Conservation (phyloP, 2,329 filamentous ascomycete genomes). For the Diaporthe citriasiana region DNA sequence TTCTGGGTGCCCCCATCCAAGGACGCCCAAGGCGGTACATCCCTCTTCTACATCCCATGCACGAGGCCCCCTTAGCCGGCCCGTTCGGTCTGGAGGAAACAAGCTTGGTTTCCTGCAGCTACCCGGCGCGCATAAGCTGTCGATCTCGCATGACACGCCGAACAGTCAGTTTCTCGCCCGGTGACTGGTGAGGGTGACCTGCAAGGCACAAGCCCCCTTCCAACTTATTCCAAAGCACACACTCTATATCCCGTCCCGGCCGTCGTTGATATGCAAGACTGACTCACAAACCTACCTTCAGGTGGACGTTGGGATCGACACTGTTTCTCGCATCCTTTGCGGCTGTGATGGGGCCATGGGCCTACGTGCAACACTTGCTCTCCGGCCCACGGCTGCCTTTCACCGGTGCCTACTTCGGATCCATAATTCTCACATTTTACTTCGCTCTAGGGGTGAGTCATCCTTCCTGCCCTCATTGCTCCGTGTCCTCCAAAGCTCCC, state of each 20-base stretch:
- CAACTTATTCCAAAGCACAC: conserved; percentile 19
- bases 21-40: conserved; percentile 25
- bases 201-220: conserved; percentile 41
- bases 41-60: conserved; percentile 35
- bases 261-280: conserved; percentile 10
- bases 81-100: conserved; percentile 37
- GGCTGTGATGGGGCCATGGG: conserved; percentile 90
- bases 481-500: conserved; percentile 12
- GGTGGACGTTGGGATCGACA: conserved; percentile 93
- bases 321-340: conserved; percentile 95
- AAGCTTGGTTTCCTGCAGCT: conserved; percentile 52
- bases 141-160: conserved; percentile 47
- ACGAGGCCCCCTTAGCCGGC: conserved; percentile 37
- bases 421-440: conserved; percentile 89
- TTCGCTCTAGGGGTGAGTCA: conserved; percentile 90
- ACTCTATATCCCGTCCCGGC: background rate
- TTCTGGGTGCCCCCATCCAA: conserved; percentile 18
- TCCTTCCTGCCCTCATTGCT: background rate
- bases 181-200: conserved; percentile 47
- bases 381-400: conserved; percentile 91
- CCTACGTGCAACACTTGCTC: conserved; percentile 86
- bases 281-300: conserved; percentile 55
- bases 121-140: conserved; percentile 52
- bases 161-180: conserved; percentile 41
- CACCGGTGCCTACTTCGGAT: conserved; percentile 94